These are phyloP conservation scores for Diplodia seriata DNA, from an alignment of 2,329 filamentous ascomycete species.

Conservation along the genomic window DNA sequence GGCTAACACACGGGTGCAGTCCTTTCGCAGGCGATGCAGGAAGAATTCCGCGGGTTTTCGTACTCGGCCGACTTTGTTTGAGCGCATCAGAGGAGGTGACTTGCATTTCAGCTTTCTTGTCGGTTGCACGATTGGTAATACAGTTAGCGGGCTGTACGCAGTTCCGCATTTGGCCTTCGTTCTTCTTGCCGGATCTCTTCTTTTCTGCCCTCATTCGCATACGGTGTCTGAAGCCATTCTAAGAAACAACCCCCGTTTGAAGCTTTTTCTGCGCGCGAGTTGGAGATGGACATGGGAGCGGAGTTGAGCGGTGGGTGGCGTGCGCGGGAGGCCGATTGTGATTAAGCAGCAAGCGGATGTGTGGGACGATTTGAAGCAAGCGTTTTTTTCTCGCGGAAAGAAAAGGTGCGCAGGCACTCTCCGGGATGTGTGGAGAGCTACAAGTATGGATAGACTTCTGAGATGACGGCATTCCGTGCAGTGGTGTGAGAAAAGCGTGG, in stretches of 20 bases:
- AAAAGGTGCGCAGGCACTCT: not conserved
- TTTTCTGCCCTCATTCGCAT: slow-evolving; percentile 20
- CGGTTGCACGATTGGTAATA: slow-evolving; percentile 24
- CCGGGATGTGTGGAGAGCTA: not conserved
- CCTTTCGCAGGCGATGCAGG: slow-evolving; percentile 97
- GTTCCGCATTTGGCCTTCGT: slow-evolving; percentile 23
- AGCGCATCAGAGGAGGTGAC: slow-evolving; percentile 23
- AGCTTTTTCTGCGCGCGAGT: slow-evolving; percentile 20
- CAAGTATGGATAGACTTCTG: slow-evolving; percentile 31
- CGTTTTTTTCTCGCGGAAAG: not conserved
- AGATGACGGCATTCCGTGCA: slow-evolving; percentile 15
- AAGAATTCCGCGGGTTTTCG: slow-evolving; percentile 98
- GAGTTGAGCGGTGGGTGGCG: not conserved
- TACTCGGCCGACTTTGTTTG: slow-evolving; percentile 88
- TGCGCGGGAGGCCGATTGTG: slow-evolving; percentile 10
- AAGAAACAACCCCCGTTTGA: slow-evolving; percentile 25
- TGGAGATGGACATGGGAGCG: not conserved
- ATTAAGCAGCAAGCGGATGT: slow-evolving; percentile 21
- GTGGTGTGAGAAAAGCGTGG: slow-evolving; percentile 7
- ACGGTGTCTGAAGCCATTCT: slow-evolving; percentile 28
- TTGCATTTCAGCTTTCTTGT: slow-evolving; percentile 2
- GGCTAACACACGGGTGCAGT: slow-evolving; percentile 62
- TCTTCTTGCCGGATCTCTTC: slow-evolving; percentile 19
- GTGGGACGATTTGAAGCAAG: slow-evolving; percentile 5
- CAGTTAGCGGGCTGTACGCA: slow-evolving; percentile 10